Evolutionary conservation across 2,329 filamentous ascomycete species (phyloP), one percentile per base, ranked within the genome.

Genomic region (Hypomyces rosellus): DNA sequence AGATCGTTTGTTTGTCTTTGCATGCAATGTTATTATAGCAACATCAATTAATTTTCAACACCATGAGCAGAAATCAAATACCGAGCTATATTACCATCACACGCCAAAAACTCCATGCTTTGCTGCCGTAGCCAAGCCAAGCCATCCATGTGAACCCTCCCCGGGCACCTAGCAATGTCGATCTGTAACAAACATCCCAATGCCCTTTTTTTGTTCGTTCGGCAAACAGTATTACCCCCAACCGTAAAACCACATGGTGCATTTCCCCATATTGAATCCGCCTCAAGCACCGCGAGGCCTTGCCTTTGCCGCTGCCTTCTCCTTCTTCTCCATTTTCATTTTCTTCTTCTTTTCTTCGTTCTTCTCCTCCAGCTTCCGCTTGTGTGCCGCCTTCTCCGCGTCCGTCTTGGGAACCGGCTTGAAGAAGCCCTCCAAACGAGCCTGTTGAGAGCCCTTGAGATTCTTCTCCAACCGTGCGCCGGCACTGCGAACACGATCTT

Each of bases 391-490:
- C 71, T 92, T 88, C 72, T 99, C 85, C 56, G 85, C 86, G 0
- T 91, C 88, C 0, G 91, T 89, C 75, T 92, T 95, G 54, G 89
- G 87, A 14, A 95, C 72, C 1, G 89, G 84, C 74, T 96, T 96
- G 78, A 99, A 99, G 74, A 99, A 99, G 0, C 93, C 93, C 65
- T 97, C 92, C 2, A 99, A 74, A 18, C 93, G 81, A 25, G 88
- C 86, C 72, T 99, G 93, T 69, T 97, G 93, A 25, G 86, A 86
- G 45, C 80, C 86, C 78, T 96, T 96, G 57, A 95, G 74, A 60
- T 90, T 93, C 79, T 97, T 99, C 66, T 88, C 81, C 51, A 99
- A 72, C 50, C 89, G 82, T 2, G 83, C 79, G 1, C 88, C 91
- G 25, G 80, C 92, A 40, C 78, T 82, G 36, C 91, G 82, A 8